Evolutionary conservation across 2,329 filamentous ascomycete species (phyloP).

Genomic region (Zasmidium angulare): DNA sequence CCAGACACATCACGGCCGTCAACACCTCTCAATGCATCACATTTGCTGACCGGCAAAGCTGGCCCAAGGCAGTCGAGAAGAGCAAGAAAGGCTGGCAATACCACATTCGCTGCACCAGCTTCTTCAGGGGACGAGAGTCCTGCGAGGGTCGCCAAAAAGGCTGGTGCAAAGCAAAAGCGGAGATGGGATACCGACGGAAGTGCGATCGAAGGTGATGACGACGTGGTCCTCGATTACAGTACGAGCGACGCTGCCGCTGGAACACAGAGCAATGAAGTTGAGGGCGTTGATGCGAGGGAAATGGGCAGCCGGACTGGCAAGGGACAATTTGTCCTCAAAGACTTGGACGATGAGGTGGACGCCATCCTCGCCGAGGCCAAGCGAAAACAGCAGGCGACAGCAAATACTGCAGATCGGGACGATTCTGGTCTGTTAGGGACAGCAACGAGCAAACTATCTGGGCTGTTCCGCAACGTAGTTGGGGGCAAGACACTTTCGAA

Average conservation of each 20-base stretch:
- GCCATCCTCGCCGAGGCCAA: constrained; percentile 82
- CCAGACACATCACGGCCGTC: constrained; percentile 76
- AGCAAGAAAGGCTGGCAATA: constrained; percentile 67
- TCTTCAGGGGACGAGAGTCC: constrained; percentile 83
- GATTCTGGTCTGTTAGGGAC: constrained; percentile 70
- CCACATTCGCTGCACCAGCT: constrained; percentile 49
- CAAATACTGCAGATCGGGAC: constrained; percentile 52
- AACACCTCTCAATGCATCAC: constrained; percentile 62
- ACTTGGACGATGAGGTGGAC: constrained; percentile 90
- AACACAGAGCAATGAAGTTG: constrained; percentile 55
- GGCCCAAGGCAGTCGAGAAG: constrained; percentile 80
- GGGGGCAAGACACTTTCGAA: constrained; percentile 91
- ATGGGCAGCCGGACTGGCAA: constrained; percentile 85
- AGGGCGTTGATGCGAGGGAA: constrained; percentile 72
- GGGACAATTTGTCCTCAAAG: constrained; percentile 90
- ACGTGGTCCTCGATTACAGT: constrained; percentile 87
- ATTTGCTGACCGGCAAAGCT: constrained; percentile 71
- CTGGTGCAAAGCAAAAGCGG: constrained; percentile 75
- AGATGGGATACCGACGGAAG: constrained; percentile 90
- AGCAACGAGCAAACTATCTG: constrained; percentile 77
- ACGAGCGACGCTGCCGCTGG: constrained; percentile 57
- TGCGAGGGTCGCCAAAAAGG: constrained; percentile 51
- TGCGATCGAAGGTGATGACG: constrained; percentile 78
- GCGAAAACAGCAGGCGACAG: constrained; percentile 51
- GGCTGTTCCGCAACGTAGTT: constrained; percentile 90